Evolutionary conservation across 345 rosid genomes (phyloP).

Genomic region (Syzygium aromaticum): DNA sequence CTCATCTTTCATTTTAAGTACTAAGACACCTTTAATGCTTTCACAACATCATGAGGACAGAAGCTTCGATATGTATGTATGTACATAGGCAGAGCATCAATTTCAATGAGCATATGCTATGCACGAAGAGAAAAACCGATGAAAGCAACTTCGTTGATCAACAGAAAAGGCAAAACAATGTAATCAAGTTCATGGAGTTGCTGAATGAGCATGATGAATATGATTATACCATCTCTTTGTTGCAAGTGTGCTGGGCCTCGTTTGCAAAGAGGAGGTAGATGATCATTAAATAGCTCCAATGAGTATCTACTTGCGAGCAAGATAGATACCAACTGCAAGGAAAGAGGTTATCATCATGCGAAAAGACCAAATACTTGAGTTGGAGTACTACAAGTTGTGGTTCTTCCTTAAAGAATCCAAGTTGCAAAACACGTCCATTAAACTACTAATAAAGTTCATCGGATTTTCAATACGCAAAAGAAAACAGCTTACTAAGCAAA

Average conservation of each 20-base stretch:
- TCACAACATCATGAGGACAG: neutral
- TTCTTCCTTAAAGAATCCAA: neutral
- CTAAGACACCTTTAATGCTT: neutral
- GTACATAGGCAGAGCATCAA: neutral
- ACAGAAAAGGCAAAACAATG: neutral
- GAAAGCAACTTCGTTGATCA: neutral
- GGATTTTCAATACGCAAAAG: neutral
- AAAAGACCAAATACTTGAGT: neutral
- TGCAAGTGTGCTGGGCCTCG: neutral
- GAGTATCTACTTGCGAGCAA: neutral
- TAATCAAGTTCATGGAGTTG: neutral
- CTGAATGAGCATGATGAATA: neutral
- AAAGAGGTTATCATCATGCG: neutral
- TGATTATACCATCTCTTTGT: neutral
- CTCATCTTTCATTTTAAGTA: neutral
- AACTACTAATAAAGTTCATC: neutral
- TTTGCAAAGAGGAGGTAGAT: neutral
- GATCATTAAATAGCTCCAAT: neutral
- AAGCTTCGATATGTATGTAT: neutral
- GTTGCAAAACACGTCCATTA: neutral
- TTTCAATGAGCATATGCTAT: neutral
- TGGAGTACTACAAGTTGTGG: neutral
- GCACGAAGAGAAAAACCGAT: neutral
- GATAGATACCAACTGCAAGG: neutral
- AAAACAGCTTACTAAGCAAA: neutral